These are phyloP conservation scores for Phaeophleospora eucalypticola DNA, from an alignment of 2,329 filamentous ascomycete genomes.

Conservation along the genomic window DNA sequence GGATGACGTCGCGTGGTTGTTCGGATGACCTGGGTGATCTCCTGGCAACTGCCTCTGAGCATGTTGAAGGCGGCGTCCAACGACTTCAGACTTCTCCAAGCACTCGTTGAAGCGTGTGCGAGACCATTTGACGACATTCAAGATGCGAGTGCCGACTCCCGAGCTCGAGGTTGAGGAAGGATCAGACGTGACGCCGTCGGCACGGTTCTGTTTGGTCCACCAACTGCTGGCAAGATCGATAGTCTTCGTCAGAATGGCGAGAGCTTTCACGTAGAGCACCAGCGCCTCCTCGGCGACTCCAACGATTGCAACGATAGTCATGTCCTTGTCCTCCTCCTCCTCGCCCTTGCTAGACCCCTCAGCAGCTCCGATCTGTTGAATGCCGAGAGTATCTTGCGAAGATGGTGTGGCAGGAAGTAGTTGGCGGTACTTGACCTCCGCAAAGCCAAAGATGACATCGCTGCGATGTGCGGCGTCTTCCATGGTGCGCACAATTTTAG, in stretches of 20 bases:
- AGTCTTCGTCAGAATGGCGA: conserved; percentile 83
- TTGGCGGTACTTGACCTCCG: conserved; percentile 97
- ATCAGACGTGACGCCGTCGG: conserved; percentile 50
- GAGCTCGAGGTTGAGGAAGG: conserved; percentile 20
- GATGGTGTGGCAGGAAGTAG: conserved; percentile 85
- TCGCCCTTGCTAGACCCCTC: conserved; percentile 52
- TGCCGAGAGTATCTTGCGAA: conserved; percentile 61
- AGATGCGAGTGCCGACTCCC: conserved; percentile 58
- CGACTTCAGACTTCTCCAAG: conserved; percentile 89
- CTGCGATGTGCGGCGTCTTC: conserved; percentile 90
- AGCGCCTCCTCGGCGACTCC: conserved; percentile 88
- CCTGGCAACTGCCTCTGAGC: conserved; percentile 78
- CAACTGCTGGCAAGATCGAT: conserved; percentile 93
- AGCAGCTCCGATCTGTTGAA: conserved; percentile 50
- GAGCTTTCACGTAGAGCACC: conserved; percentile 91
- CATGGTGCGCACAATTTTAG: conserved; percentile 70
- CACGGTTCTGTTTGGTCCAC: conserved; percentile 60
- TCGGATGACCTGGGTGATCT: conserved; percentile 82
- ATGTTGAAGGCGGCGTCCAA: conserved; percentile 81
- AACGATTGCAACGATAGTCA: conserved; percentile 82
- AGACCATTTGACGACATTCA: conserved; percentile 93
- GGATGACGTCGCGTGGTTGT: conserved; percentile 61
- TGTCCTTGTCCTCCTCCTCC: conserved; percentile 63
- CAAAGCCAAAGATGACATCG: conserved; percentile 95
- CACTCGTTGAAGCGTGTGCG: conserved; percentile 94